Evolutionary conservation across 805 yeast species (phyloP).

Genomic region (Komagataella kurtzmanii): DNA sequence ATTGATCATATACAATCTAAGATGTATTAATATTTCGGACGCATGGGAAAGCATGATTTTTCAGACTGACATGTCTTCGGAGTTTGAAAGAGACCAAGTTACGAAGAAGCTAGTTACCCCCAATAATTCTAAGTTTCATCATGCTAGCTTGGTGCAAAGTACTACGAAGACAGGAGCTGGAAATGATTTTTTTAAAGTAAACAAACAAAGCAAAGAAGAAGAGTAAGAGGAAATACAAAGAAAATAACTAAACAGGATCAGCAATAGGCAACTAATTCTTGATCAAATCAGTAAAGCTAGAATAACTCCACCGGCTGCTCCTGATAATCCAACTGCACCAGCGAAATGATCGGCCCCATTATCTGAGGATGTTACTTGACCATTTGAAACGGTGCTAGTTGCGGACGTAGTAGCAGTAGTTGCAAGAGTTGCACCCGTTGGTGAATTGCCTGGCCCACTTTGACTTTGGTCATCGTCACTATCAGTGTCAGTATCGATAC

Average conservation of each 20-base stretch:
- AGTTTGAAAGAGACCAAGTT: background rate
- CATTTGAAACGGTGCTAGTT: background rate
- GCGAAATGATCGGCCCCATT: background rate
- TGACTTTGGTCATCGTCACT: background rate
- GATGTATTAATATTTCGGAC: background rate
- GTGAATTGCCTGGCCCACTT: background rate
- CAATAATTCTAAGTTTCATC: background rate
- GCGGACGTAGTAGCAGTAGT: background rate
- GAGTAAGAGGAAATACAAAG: too few relatives aligned
- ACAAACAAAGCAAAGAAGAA: background rate
- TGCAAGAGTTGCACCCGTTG: background rate
- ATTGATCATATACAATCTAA: background rate
- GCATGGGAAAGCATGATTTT: background rate
- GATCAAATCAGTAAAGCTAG: background rate
- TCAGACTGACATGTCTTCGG: background rate
- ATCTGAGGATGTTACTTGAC: background rate
- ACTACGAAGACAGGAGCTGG: background rate
- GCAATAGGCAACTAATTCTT: background rate
- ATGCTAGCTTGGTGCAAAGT: background rate
- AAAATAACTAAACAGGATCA: background rate
- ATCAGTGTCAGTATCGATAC: background rate
- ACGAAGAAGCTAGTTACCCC: background rate
- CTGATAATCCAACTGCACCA: background rate
- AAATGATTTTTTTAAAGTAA: too few relatives aligned
- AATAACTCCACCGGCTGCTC: background rate